phyloP scores from a whole-genome alignment of 345 rosid species.

The Syzygium aromaticum region DNA sequence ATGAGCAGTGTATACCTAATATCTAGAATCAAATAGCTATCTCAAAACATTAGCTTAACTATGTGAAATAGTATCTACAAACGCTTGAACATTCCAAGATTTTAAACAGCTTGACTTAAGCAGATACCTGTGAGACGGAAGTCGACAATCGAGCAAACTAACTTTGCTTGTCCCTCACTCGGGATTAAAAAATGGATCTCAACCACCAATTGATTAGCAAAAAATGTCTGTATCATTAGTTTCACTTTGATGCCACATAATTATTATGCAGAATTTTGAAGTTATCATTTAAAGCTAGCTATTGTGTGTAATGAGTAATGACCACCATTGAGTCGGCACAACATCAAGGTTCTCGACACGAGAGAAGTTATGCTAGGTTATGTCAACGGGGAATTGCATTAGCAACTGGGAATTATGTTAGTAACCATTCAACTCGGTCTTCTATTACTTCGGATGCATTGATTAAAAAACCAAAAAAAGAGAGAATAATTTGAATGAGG shows the following conservation, averaged over 20 bases:
- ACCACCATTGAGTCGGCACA: neutral
- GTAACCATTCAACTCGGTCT: neutral
- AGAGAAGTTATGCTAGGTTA: neutral
- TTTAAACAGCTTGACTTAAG: neutral
- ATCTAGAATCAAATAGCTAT: neutral
- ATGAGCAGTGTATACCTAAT: neutral
- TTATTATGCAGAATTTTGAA: neutral
- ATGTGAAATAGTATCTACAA: neutral
- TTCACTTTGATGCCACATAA: neutral
- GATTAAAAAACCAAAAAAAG: too few relatives aligned
- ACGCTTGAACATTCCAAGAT: neutral
- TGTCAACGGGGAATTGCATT: neutral
- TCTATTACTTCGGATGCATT: neutral
- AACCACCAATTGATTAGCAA: neutral
- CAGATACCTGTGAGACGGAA: neutral
- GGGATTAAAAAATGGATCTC: neutral
- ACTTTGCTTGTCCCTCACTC: neutral
- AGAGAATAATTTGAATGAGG: too few relatives aligned
- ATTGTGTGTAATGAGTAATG: neutral
- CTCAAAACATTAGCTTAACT: neutral
- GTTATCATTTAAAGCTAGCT: neutral
- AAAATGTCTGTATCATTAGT: neutral
- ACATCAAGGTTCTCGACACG: neutral
- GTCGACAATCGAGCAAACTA: neutral
- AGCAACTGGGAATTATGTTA: neutral